phyloP scores from a whole-genome alignment of 495 filamentous ascomycete species.

The Talaromyces proteolyticus region DNA sequence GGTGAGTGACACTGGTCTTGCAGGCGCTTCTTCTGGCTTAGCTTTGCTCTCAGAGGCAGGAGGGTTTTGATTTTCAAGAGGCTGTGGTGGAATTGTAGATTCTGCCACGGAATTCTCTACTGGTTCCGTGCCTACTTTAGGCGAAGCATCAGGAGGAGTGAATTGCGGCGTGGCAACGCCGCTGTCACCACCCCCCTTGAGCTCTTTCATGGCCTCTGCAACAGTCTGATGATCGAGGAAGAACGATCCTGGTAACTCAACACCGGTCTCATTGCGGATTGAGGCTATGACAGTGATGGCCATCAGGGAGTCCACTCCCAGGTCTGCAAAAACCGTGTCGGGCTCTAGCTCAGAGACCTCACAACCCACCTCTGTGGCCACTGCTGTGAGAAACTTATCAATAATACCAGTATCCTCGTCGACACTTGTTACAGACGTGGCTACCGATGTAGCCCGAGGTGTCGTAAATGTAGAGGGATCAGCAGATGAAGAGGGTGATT shows the following conservation, averaged over 20 bases:
- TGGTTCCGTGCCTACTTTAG: neutral
- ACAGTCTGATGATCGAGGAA: constrained; percentile 35
- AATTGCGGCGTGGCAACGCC: neutral
- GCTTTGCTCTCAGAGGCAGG: neutral
- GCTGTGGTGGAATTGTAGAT: neutral
- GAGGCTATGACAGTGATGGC: constrained; percentile 4
- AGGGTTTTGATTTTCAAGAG: neutral
- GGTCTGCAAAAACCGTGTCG: neutral
- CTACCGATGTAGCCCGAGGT: constrained; percentile 6
- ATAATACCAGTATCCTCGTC: constrained; percentile 4
- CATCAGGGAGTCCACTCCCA: neutral
- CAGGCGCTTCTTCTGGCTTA: neutral
- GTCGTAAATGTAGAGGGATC: neutral
- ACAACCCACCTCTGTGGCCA: neutral
- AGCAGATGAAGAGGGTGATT: neutral
- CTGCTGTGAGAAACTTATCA: constrained; percentile 13
- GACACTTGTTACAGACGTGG: constrained; percentile 1
- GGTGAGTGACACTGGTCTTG: neutral
- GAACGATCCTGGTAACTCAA: constrained; percentile 19
- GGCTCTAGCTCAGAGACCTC: neutral
- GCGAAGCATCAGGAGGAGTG: neutral
- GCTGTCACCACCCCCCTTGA: constrained; percentile 6
- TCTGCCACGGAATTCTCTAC: neutral
- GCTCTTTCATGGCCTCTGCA: constrained; percentile 37
- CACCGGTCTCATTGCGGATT: constrained; percentile 23